Conservation (phyloP, 768 basidiomycete genomes). For the Leccinum barrowsii region DNA sequence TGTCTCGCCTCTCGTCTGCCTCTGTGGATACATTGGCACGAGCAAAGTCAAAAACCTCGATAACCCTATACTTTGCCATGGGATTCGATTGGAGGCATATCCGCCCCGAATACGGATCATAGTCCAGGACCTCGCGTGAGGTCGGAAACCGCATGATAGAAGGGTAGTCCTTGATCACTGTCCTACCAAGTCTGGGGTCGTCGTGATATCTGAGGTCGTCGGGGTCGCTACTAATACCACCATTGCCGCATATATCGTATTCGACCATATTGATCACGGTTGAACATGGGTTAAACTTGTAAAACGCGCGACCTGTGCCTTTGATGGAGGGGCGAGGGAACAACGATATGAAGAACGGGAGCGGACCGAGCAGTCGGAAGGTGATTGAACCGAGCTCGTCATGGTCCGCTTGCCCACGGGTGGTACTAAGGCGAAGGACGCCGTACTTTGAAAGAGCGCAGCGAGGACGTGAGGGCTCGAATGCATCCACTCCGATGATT, state of each 20-base stretch:
- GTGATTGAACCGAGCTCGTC: slow-evolving; percentile 6
- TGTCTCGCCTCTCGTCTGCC: neutral
- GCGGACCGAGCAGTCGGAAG: slow-evolving; percentile 2
- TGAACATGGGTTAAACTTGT: neutral
- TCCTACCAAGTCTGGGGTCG: neutral
- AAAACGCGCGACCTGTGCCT: slow-evolving; percentile 13
- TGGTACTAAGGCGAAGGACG: slow-evolving; percentile 4
- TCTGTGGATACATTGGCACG: neutral
- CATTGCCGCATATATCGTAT: slow-evolving; percentile 5
- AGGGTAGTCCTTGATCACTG: slow-evolving; percentile 1
- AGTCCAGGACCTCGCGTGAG: slow-evolving; percentile 7
- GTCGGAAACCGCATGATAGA: neutral
- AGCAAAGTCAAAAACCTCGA: slow-evolving; percentile 18
- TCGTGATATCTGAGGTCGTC: neutral
- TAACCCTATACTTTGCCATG: neutral
- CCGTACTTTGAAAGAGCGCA: neutral
- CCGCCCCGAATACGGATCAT: slow-evolving; percentile 19
- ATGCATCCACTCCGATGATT: neutral
- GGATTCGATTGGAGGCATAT: slow-evolving; percentile 5
- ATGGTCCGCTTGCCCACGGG: neutral
- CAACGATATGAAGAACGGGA: neutral
- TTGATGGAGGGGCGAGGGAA: slow-evolving; percentile 12
- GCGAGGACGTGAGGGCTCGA: neutral
- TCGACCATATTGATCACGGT: slow-evolving; percentile 6
- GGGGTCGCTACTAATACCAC: neutral